phyloP scores from a whole-genome alignment of 768 basidiomycete genomes.

The Hypholoma sublateritium region DNA sequence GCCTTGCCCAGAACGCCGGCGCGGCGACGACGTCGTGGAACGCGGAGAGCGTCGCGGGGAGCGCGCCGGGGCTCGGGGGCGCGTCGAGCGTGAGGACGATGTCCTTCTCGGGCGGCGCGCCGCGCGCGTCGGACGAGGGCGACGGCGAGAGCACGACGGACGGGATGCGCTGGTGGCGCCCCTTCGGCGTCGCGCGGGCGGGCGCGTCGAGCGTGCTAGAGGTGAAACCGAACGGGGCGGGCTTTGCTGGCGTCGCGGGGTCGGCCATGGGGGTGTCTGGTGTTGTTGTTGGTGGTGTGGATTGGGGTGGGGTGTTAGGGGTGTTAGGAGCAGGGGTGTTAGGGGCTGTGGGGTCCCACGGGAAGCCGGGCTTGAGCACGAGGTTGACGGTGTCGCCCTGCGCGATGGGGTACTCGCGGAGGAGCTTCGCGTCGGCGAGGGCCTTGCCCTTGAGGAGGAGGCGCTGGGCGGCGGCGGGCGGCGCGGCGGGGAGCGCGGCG shows the following conservation, averaged over 20 bases:
- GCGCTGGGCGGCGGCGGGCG: constrained; percentile 78
- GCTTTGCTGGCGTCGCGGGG: constrained; percentile 18
- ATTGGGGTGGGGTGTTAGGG: constrained; percentile 24
- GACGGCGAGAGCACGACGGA: constrained; percentile 80
- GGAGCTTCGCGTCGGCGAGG: constrained; percentile 81
- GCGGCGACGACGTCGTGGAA: constrained; percentile 73
- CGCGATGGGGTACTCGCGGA: constrained; percentile 87
- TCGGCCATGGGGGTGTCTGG: constrained; percentile 9
- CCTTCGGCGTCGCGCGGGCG: constrained; percentile 25
- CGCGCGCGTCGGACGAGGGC: constrained; percentile 47
- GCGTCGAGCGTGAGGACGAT: constrained; percentile 68
- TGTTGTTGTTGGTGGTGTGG: constrained; percentile 5
- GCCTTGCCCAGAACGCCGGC: constrained; percentile 77
- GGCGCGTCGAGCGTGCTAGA: constrained; percentile 25
- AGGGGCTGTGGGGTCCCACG: constrained; percentile 57
- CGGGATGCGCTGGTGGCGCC: constrained; percentile 62
- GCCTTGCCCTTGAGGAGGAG: constrained; percentile 94
- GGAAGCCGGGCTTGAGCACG: constrained; percentile 77
- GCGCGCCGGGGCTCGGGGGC: constrained; percentile 38
- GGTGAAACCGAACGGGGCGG: constrained; percentile 23
- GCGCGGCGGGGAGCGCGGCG: constrained; percentile 63
- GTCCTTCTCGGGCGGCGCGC: constrained; percentile 44
- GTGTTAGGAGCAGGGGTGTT: constrained; percentile 27
- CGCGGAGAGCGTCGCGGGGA: constrained; percentile 42
- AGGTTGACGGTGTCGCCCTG: constrained; percentile 83